phyloP scores from a whole-genome alignment of 2,329 filamentous ascomycete genomes.

The Pseudocercospora fijiensis region DNA sequence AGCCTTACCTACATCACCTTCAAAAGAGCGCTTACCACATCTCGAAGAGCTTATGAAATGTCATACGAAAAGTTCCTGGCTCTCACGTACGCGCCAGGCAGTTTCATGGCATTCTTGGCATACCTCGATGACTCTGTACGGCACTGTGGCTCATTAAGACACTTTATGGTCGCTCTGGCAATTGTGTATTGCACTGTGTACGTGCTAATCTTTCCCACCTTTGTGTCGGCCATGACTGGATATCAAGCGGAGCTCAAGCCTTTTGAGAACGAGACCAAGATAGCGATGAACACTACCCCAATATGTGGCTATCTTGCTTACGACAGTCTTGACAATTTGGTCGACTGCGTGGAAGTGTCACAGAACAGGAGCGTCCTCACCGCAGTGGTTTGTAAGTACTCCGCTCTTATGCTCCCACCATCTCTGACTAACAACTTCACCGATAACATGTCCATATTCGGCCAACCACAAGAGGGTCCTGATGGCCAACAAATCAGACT shows the following conservation, averaged over 20 bases:
- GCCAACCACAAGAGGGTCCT: neutral
- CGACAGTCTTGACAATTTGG: neutral
- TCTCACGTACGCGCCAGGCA: neutral
- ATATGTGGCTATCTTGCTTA: neutral
- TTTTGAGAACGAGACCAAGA: neutral
- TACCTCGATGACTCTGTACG: neutral
- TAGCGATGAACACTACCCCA: neutral
- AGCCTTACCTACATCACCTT: neutral
- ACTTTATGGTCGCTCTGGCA: neutral
- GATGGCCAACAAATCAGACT: neutral
- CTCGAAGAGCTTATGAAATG: neutral
- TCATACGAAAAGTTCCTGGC: constrained; percentile 6
- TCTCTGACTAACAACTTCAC: neutral
- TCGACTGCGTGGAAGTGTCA: neutral
- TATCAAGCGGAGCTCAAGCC: neutral
- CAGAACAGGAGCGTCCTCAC: neutral
- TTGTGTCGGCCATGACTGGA: neutral
- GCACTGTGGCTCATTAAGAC: neutral
- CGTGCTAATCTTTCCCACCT: neutral
- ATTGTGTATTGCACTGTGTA: neutral
- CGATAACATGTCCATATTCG: neutral
- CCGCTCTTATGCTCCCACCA: neutral
- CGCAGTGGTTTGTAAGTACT: neutral
- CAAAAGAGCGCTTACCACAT: neutral
- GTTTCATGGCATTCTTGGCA: neutral